phyloP scores from a whole-genome alignment of 176 grass and related monocot species.

The Aegilops tauschii region DNA sequence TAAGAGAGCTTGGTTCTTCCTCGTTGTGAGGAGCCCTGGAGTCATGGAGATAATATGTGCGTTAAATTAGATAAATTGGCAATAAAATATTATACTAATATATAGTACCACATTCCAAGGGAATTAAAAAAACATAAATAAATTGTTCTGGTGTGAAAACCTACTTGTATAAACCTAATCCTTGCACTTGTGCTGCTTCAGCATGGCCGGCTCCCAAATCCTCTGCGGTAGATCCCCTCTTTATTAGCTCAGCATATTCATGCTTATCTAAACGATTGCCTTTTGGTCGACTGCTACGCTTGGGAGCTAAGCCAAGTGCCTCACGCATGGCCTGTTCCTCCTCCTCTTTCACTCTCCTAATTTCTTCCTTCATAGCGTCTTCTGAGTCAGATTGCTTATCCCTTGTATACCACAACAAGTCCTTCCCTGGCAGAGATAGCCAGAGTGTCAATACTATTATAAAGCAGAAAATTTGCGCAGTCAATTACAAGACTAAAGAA shows the following conservation, averaged over 20 bases:
- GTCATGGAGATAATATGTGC: not conserved
- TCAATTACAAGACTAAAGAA: slow-evolving; percentile 3
- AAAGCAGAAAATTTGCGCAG: not conserved
- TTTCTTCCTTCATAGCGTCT: slow-evolving; percentile 84
- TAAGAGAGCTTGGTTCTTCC: slow-evolving; percentile 43
- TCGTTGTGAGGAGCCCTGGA: slow-evolving; percentile 49
- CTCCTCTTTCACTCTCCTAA: slow-evolving; percentile 94
- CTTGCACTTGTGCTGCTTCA: slow-evolving; percentile 91
- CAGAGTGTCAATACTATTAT: not conserved
- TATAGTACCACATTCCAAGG: not conserved
- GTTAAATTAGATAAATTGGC: slow-evolving; percentile 8
- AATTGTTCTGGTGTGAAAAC: not conserved
- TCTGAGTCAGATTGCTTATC: slow-evolving; percentile 74
- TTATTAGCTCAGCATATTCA: slow-evolving; percentile 94
- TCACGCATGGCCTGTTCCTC: slow-evolving; percentile 96
- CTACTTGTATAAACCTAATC: slow-evolving; percentile 95
- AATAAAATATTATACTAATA: not conserved
- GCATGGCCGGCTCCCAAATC: slow-evolving; percentile 89
- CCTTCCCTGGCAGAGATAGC: slow-evolving; percentile 57
- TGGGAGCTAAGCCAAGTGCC: slow-evolving; percentile 92
- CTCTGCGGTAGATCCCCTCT: slow-evolving; percentile 91
- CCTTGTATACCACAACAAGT: slow-evolving; percentile 77
- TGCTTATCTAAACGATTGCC: slow-evolving; percentile 86
- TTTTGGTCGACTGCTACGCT: slow-evolving; percentile 62
- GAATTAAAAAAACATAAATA: not conserved